phyloP scores from a whole-genome alignment of 352 stramenopile species.

The Thalassiosira mediterranea region DNA sequence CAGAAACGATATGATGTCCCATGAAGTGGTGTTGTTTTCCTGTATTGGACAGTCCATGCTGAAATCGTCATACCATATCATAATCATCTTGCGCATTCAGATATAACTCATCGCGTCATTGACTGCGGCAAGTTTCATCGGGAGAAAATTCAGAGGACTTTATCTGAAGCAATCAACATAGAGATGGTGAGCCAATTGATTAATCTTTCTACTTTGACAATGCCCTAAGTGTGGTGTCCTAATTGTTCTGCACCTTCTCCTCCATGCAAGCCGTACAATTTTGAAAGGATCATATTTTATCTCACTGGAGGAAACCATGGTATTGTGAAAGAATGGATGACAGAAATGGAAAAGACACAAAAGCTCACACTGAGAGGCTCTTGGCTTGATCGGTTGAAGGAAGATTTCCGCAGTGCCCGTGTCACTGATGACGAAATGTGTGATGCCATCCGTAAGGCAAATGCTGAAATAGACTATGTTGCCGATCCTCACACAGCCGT shows the following conservation, averaged over 20 bases:
- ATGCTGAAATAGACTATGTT: conserved; percentile 53
- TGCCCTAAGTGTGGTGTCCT: background rate
- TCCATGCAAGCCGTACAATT: conserved; percentile 74
- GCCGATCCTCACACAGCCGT: conserved; percentile 82
- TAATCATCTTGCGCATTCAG: background rate
- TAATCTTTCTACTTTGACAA: background rate
- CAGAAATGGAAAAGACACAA: conserved; percentile 53
- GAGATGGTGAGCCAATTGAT: conserved; percentile 60
- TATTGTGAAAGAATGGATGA: conserved; percentile 69
- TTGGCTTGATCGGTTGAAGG: conserved; percentile 57
- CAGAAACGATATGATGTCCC: background rate
- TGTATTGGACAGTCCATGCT: background rate
- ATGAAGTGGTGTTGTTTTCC: background rate
- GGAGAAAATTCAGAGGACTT: conserved; percentile 69
- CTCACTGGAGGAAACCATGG: conserved; percentile 56
- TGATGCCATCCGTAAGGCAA: conserved; percentile 39
- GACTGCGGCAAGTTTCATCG: conserved; percentile 65
- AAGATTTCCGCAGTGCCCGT: conserved; percentile 70
- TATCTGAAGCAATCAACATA: conserved; percentile 85
- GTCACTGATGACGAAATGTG: conserved; percentile 82
- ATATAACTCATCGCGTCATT: conserved; percentile 73
- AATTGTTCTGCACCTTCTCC: background rate
- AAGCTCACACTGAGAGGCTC: conserved; percentile 40
- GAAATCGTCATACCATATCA: background rate
- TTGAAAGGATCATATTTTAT: conserved; percentile 83